Evolutionary conservation across 2,329 filamentous ascomycete species (phyloP), one percentile per base, ranked within the genome.

Genomic region (Neurospora sp.): DNA sequence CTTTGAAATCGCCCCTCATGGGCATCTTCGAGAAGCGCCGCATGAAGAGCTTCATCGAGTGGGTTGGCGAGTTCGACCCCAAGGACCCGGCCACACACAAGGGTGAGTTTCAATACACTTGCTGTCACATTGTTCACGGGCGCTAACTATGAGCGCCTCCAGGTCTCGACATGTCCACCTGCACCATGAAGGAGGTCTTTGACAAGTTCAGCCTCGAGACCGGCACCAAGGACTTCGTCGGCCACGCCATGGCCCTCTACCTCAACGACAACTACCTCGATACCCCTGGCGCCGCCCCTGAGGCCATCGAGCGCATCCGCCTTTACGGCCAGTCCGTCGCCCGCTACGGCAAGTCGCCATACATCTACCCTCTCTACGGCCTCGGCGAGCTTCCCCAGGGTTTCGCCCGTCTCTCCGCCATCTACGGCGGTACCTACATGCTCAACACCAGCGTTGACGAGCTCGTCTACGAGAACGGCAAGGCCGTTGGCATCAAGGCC

Each of bases 401-500:
- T 71, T 99, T 99, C 78, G 96, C 96, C 73, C 94, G 96, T 81
- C 88, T 99, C 69, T 97, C 94, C 52, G 96, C 96, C 80, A 98
- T 99, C 82, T 98, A 99, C 79, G 96, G 96, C 74, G 96, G 96
- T 76, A 99, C 96, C 67, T 99, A 99, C 84, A 99, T 99, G 94
- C 90, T 99, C 78, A 98, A 98, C 86, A 97, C 96, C 75, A 89
- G 89, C 75, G 87, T 99, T 69, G 92, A 98, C 73, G 96, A 99
- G 84, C 84, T 99, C 74, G 81, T 91, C 72, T 97, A 96, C 79
- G 92, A 96, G 71, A 88, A 85, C 69, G 88, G 87, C 78, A 97
- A 96, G 86, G 92, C 95, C n/a, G 87, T 89, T 17, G 96, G 96
- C 70, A 98, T 99, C 84, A 96, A 96, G 85, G 96, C 96, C 67